Base-by-base conservation (phyloP, 805 yeast species). In the Pichia deserticola region DNA sequence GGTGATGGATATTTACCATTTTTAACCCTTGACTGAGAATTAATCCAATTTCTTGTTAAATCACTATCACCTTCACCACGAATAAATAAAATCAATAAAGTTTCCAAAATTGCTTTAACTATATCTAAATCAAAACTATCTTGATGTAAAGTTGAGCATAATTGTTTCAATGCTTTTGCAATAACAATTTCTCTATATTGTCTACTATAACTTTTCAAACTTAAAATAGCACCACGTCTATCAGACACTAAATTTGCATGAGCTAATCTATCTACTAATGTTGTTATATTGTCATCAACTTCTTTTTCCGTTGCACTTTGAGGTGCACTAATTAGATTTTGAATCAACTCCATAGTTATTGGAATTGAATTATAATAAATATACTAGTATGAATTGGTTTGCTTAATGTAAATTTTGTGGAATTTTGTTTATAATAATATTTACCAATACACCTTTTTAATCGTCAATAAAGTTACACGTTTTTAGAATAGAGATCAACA, bases 181-280 rank as follows among this genome's bases (percentile, higher is more conserved):
- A 90, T 88, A 2, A 93, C 97, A 2, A 84, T 73, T 65, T 93
- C 99, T 53, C 99, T 72, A 63, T 84, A 89, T 58, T 89, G 88
- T 49, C 97, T 75, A 52, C 95, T 81, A 63, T 89, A 89, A 40
- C 95, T 86, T 62, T 92, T 90, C 54, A 93, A 71, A 0, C 95
- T 92, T 36, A 92, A 73, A 5, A 92, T 86, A 0, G 98, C 98
- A 1, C 97, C 92, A 48, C 96, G 72, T 54, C 97, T 74, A 67
- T 93, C 99, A 32, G 86, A 81, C 3, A 93, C 74, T 54, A 86
- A 67, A 0, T 85, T 84, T 4, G 97, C 83, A 67, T 93, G 89
- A 41, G 82, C 79, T 49, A 92, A 76, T 40, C 98, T 73, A 62
- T 95, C 96, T 57, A 96, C 87, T 41, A 93, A 72, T 5, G 93